Evolutionary conservation across 768 basidiomycete species (phyloP).

Genomic region (Rhizopogon roseolus): DNA sequence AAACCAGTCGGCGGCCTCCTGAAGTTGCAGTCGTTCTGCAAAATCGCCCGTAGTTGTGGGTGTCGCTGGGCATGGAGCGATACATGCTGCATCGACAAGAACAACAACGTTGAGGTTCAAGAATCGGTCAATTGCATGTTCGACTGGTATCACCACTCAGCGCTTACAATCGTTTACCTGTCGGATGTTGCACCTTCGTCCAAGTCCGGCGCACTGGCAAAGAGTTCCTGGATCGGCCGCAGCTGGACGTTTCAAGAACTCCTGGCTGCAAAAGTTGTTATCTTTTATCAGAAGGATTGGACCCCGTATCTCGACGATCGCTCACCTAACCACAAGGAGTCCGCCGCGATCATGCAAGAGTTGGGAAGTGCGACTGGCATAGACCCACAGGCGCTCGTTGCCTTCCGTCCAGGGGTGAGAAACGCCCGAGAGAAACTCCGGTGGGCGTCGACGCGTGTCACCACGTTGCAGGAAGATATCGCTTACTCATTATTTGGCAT

Average conservation of each 20-base stretch:
- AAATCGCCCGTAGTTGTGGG: constrained; percentile 11
- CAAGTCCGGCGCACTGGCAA: constrained; percentile 8
- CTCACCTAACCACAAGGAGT: background rate
- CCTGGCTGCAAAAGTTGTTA: constrained; percentile 17
- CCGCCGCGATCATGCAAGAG: background rate
- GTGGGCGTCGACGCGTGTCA: background rate
- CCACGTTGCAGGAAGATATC: background rate
- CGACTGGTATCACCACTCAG: constrained; percentile 22
- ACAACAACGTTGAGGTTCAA: constrained; percentile 23
- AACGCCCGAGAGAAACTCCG: background rate
- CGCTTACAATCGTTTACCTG: constrained; percentile 20
- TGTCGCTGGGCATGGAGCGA: constrained; percentile 24
- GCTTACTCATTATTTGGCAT: constrained; percentile 1
- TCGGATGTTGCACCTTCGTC: constrained; percentile 12
- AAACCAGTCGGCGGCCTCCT: constrained; percentile 6
- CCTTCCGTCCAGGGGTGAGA: background rate
- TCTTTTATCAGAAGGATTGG: constrained; percentile 23
- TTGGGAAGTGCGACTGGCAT: background rate
- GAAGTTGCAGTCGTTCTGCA: constrained; percentile 17
- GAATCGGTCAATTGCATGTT: constrained; percentile 27
- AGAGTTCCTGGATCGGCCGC: constrained; percentile 20
- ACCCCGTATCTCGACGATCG: background rate
- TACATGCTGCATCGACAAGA: constrained; percentile 24
- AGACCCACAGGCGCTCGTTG: background rate
- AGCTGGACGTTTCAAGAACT: constrained; percentile 23